Conservation (phyloP, 2,329 filamentous ascomycete genomes). For the Fusarium stilboides region DNA sequence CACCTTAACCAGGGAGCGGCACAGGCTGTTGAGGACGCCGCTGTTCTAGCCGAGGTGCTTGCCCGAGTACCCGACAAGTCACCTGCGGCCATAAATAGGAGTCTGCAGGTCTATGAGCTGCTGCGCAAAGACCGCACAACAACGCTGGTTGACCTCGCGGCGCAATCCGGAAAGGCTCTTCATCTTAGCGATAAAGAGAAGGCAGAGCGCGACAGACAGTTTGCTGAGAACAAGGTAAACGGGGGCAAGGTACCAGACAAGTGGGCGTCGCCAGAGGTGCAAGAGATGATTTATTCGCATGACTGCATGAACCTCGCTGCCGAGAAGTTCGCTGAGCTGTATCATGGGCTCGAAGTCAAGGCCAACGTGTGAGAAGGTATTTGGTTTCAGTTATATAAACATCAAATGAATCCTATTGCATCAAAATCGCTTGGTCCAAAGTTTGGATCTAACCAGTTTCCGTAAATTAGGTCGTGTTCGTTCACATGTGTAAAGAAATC, state of each 20-base stretch:
- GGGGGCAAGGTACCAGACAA: conserved; percentile 72
- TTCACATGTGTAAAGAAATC: no score
- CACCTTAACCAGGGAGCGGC: conserved; percentile 77
- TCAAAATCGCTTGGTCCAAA: no score
- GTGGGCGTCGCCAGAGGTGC: conserved; percentile 78
- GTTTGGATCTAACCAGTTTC: no score
- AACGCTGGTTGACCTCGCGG: conserved; percentile 68
- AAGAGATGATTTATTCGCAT: conserved; percentile 75
- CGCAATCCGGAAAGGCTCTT: conserved; percentile 65
- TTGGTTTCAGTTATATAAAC: no score
- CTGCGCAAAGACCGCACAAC: conserved; percentile 70
- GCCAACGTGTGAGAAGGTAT: no score
- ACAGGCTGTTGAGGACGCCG: conserved; percentile 77
- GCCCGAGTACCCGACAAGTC: conserved; percentile 56
- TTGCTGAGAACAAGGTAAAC: conserved; percentile 66
- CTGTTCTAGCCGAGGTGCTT: conserved; percentile 70
- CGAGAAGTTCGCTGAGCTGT: conserved; percentile 67
- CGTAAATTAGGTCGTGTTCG: no score
- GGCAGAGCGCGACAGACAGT: conserved; percentile 69
- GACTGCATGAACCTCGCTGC: conserved; percentile 70
- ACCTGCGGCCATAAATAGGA: conserved; percentile 61
- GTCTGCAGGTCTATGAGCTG: conserved; percentile 69
- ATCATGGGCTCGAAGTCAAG: background rate
- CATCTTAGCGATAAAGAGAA: conserved; percentile 70
- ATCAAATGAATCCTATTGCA: no score